Evolutionary conservation across 768 basidiomycete genomes (phyloP).

Genomic region (Lentinus tigrinus): DNA sequence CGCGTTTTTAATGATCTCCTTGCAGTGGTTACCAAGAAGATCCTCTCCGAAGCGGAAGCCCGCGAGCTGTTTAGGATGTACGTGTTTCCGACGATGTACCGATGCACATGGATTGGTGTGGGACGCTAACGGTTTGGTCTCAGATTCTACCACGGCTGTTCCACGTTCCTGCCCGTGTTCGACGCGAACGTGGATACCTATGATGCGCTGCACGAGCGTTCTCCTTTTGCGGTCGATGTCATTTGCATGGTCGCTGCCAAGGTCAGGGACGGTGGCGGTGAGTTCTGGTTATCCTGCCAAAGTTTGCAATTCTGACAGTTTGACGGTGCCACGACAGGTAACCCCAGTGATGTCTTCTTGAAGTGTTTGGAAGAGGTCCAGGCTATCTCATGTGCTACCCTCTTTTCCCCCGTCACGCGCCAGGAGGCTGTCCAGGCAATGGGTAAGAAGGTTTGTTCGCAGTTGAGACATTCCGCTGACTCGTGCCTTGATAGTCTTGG

Average conservation of each 20-base stretch:
- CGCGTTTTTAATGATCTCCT: slow-evolving; percentile 8
- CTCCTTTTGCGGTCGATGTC: slow-evolving; percentile 89
- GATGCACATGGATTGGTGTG: slow-evolving; percentile 3
- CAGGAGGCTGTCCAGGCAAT: slow-evolving; percentile 91
- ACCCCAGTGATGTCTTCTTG: slow-evolving; percentile 69
- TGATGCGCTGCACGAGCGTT: slow-evolving; percentile 81
- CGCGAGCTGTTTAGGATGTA: slow-evolving; percentile 85
- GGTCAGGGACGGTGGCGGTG: slow-evolving; percentile 88
- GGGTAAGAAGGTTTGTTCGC: slow-evolving; percentile 52
- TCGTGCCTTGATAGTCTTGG: slow-evolving; percentile 54
- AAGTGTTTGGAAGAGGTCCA: slow-evolving; percentile 85
- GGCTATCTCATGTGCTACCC: slow-evolving; percentile 76
- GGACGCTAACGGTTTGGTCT: slow-evolving; percentile 13
- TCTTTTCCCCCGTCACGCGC: slow-evolving; percentile 83
- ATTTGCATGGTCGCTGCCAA: slow-evolving; percentile 94
- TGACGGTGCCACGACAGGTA: slow-evolving; percentile 41
- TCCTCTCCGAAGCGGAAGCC: slow-evolving; percentile 81
- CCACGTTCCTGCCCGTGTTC: slow-evolving; percentile 87
- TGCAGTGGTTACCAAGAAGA: slow-evolving; percentile 79
- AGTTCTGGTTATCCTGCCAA: slow-evolving; percentile 18
- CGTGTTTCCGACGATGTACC: slow-evolving; percentile 25
- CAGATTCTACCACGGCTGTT: slow-evolving; percentile 93
- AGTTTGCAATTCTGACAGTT: not conserved
- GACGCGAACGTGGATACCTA: slow-evolving; percentile 82
- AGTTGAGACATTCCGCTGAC: not conserved